These are phyloP conservation scores for Maudiozyma bulderi DNA, from an alignment of 805 yeast species.

Conservation along the genomic window DNA sequence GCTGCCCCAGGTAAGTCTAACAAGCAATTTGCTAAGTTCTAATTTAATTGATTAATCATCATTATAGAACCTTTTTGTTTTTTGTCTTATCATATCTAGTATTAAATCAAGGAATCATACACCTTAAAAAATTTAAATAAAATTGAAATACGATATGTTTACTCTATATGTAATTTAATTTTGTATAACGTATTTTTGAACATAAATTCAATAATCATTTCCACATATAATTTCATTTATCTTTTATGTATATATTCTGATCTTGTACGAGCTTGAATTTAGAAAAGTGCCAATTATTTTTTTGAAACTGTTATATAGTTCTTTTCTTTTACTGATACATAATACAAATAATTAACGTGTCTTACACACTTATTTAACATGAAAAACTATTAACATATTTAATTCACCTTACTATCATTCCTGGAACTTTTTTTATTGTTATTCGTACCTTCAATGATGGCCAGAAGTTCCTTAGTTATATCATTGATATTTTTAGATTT, in stretches of 20 bases:
- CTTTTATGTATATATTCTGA: neutral
- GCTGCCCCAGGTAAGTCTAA: conserved; percentile 70
- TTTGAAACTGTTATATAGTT: no score
- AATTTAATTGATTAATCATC: conserved; percentile 30
- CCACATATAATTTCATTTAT: neutral
- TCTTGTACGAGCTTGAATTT: no score
- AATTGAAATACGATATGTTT: neutral
- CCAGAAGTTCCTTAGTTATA: conserved; percentile 26
- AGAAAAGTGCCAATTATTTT: no score
- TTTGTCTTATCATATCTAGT: neutral
- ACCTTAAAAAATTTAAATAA: neutral
- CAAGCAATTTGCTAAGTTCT: conserved; percentile 97
- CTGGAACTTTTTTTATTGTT: neutral
- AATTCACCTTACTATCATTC: no score
- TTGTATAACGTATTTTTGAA: conserved; percentile 8
- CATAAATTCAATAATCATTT: conserved; percentile 3
- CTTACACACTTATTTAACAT: no score
- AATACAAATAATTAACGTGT: no score
- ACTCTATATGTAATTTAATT: conserved; percentile 2
- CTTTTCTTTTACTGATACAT: no score
- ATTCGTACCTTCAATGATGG: neutral
- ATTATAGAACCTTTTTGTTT: neutral
- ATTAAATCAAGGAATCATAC: neutral
- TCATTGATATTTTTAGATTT: conserved; percentile 33
- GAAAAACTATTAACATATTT: no score